Evolutionary conservation across 1,284 basidiomycete species (phyloP), one percentile per base, ranked within the genome.

Genomic region (Moniliella sp.): DNA sequence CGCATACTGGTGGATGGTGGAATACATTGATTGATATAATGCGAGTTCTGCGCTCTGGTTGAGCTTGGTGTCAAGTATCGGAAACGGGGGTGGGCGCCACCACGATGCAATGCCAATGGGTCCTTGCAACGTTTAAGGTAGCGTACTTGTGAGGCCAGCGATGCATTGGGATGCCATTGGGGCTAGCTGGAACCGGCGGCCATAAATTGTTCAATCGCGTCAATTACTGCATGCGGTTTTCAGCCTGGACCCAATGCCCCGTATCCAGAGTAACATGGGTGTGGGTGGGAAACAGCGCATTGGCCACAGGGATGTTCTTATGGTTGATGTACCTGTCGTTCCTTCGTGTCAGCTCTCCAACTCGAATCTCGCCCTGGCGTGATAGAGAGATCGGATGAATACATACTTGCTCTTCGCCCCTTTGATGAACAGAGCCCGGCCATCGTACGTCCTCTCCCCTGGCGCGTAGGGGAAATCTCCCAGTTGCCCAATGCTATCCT

Each of bases 351-450:
- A 21, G 21, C 30, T 23, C 19, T 23, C 7, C 9, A 16, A 13
- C n/a, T 3, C n/a, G 31, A 32, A 15, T 4, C 31, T 5, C 25
- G 11, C 26, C 3, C 18, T 17, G 25, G 16, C 8, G 14, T 8
- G 10, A n/a, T 25, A 28, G 15, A 14, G 10, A 27, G n/a, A n/a
- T n/a, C n/a, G n/a, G n/a, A n/a, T n/a, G n/a, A 23, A 4, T 10
- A 40, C 39, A 71, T 76, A 80, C 62, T 71, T 73, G 43, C 48
- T 49, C 15, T 64, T 62, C 2, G 40, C 34, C 1, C 82, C 81
- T 52, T 81, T 82, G 42, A 84, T 67, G 41, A 81, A 77, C 7
- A 86, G 57, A 0, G 75, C 69, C 28, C 64, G 65, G 0, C 75
- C 74, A 4, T 67, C 52, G 69, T 73, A 83, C 3, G 42, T 62